phyloP scores from a whole-genome alignment of 179 eudicot species.

The Spergularia azorica region DNA sequence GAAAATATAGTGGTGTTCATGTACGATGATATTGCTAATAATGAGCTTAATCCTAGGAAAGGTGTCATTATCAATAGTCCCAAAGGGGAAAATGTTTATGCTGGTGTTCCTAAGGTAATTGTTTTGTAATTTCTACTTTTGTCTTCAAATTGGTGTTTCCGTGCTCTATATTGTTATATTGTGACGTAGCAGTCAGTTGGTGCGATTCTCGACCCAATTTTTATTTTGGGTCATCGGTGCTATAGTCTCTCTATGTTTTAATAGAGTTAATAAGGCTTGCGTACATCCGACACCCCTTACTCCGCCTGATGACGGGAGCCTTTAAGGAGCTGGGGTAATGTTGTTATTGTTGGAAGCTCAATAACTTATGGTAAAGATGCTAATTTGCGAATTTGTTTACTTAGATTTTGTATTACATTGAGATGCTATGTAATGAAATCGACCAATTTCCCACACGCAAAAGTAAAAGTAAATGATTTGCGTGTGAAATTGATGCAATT shows the following conservation, averaged over 20 bases:
- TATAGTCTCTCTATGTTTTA: too few species aligned
- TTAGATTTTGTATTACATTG: not conserved
- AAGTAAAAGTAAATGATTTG: not conserved
- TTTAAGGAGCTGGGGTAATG: too few species aligned
- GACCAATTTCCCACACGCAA: not conserved
- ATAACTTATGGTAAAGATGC: too few species aligned
- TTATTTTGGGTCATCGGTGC: too few species aligned
- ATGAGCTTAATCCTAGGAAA: constrained; percentile 64
- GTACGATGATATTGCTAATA: constrained; percentile 84
- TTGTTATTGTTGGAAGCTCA: too few species aligned
- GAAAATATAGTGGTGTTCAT: constrained; percentile 92
- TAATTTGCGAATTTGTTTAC: too few species aligned
- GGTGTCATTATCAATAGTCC: constrained; percentile 89
- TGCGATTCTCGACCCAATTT: too few species aligned
- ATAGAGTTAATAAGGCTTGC: not conserved
- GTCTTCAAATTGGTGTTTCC: not conserved
- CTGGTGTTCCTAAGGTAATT: constrained; percentile 90
- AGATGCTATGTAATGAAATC: not conserved
- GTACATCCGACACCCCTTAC: too few species aligned
- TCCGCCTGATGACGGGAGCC: too few species aligned
- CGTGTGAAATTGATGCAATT: not conserved
- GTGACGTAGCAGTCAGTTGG: too few species aligned
- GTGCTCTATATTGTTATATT: not conserved
- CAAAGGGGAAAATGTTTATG: constrained; percentile 69
- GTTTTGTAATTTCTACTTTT: not conserved